Evolutionary conservation across 1,284 basidiomycete species (phyloP).

Genomic region (Calocybe gambosa): DNA sequence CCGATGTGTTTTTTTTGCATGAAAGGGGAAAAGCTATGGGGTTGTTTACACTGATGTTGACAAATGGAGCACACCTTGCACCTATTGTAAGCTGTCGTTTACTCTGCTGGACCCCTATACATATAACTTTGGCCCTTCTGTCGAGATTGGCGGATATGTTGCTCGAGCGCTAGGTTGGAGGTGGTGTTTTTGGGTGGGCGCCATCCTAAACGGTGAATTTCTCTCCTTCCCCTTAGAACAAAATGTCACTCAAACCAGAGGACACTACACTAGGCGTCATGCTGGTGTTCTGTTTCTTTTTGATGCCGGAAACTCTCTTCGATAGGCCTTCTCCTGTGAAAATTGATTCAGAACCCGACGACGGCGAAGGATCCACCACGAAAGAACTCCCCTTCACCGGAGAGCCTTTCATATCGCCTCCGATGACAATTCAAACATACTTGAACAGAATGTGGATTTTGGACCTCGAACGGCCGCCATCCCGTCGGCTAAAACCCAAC

Average conservation of each 20-base stretch:
- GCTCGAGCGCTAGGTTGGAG: constrained; percentile 27
- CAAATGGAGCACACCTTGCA: constrained; percentile 30
- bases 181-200: constrained; percentile 31
- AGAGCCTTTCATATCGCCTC: constrained; percentile 20
- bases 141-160: constrained; percentile 31
- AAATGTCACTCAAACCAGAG: background rate
- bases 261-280: constrained; percentile 15
- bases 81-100: constrained; percentile 25
- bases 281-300: constrained; percentile 24
- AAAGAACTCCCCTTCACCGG: constrained; percentile 12
- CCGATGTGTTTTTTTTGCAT: constrained; percentile 29
- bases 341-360: constrained; percentile 4
- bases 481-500: constrained; percentile 20
- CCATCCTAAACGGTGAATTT: constrained; percentile 26
- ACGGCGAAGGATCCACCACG: constrained; percentile 11
- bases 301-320: constrained; percentile 29
- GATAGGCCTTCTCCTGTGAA: constrained; percentile 17
- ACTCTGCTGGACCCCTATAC: background rate
- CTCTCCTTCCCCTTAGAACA: background rate
- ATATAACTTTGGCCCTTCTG: background rate
- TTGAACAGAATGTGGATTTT: constrained; percentile 23
- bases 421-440: constrained; percentile 20
- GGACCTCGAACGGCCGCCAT: constrained; percentile 22
- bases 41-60: constrained; percentile 29
- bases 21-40: constrained; percentile 32